Percentiles rank a stretch among this genome's conserved stretches.
Conservation (phyloP, 2,329 filamentous ascomycete species). For the Beauveria sp. region DNA sequence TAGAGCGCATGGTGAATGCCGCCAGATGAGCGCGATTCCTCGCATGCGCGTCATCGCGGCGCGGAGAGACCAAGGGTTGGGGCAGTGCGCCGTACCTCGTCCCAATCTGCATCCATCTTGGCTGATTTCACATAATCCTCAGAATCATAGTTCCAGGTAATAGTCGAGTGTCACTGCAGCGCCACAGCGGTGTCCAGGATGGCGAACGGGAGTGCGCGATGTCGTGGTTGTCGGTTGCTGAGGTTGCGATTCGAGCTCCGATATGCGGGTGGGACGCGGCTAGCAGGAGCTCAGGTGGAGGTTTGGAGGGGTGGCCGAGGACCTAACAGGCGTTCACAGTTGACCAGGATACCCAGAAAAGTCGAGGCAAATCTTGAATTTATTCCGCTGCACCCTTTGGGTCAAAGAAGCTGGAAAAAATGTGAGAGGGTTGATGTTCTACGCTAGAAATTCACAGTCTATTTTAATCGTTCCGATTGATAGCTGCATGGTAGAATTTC, state of each 20-base stretch:
- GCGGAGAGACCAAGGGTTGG: constrained; percentile 12
- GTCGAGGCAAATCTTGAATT: too few relatives aligned
- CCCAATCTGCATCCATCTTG: constrained; percentile 61
- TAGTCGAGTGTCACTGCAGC: neutral
- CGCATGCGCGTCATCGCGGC: constrained; percentile 15
- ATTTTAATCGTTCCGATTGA: too few relatives aligned
- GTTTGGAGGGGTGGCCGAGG: neutral
- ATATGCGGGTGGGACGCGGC: constrained; percentile 3
- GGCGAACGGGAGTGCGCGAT: constrained; percentile 1
- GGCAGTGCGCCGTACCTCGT: constrained; percentile 43
- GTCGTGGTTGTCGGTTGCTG: neutral
- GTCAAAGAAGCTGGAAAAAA: too few relatives aligned
- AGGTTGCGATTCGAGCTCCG: neutral
- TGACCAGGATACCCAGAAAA: too few relatives aligned
- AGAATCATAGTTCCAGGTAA: constrained; percentile 24
- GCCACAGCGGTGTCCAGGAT: neutral
- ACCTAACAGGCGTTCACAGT: too few relatives aligned
- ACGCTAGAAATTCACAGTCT: too few relatives aligned
- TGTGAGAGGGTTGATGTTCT: too few relatives aligned
- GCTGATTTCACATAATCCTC: constrained; percentile 29
- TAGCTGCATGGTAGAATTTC: too few relatives aligned
- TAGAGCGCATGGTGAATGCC: neutral
- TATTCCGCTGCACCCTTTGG: too few relatives aligned
- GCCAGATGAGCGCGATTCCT: constrained; percentile 9
- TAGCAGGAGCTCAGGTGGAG: neutral